Percentiles rank a stretch among this genome's conserved stretches.
Conservation (phyloP, 305 asterid species). For the Andrographis paniculata region DNA sequence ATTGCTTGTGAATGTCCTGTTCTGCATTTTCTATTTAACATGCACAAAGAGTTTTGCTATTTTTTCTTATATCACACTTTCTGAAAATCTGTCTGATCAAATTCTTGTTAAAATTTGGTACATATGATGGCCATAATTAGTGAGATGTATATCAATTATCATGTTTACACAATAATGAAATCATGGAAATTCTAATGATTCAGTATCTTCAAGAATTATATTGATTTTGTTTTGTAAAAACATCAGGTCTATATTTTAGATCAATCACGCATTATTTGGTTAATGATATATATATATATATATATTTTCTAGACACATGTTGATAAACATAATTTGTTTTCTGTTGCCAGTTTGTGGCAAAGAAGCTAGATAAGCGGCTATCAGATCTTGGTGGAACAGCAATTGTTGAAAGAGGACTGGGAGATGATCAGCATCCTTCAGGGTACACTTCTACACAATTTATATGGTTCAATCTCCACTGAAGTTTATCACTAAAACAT, state of each 20-base stretch:
- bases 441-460: constrained; percentile 52
- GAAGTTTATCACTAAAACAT: no score
- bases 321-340: constrained; percentile 1
- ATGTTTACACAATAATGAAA: constrained; percentile 1
- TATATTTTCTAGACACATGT: not conserved
- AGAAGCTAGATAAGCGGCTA: constrained; percentile 90
- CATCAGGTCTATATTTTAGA: constrained; percentile 1
- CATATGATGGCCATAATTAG: not conserved
- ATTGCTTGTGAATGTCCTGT: no score
- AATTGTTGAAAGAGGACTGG: constrained; percentile 78
- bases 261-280: not conserved
- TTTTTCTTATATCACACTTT: no score
- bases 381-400: constrained; percentile 69
- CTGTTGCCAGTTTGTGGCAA: constrained; percentile 78
- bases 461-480: not conserved
- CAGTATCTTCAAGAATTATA: constrained; percentile 7
- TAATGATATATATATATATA: no score
- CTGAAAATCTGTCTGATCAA: no score
- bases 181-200: not conserved
- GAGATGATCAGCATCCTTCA: constrained; percentile 96
- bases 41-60: no score
- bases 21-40: no score
- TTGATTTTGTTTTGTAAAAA: not conserved
- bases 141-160: not conserved
- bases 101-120: constrained; percentile 2